phyloP scores from a whole-genome alignment of 208 protist genomes.

The Trypanosoma cruzi region DNA sequence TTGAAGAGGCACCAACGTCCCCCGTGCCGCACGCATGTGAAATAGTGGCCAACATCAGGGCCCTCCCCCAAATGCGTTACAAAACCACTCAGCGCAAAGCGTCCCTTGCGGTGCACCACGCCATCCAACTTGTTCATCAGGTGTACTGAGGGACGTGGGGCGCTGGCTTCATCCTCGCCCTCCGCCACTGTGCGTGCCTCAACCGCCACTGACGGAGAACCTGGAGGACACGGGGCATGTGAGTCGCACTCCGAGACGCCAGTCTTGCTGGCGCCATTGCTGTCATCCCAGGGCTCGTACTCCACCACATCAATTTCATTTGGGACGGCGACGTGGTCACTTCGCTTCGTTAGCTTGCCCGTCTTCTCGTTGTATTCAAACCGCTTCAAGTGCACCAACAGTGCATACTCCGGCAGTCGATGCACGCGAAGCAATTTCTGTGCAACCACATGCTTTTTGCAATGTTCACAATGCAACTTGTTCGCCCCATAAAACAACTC shows the following conservation, averaged over 20 bases:
- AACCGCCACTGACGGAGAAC: not conserved
- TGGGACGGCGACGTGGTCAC: constrained; percentile 88
- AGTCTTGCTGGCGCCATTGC: not conserved
- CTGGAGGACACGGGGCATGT: not conserved
- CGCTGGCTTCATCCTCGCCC: not conserved
- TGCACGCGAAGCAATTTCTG: constrained; percentile 84
- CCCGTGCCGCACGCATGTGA: constrained; percentile 84
- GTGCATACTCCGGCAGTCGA: constrained; percentile 81
- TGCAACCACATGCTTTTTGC: constrained; percentile 61
- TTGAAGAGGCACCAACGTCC: constrained; percentile 90
- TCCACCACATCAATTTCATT: constrained; percentile 87
- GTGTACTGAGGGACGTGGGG: constrained; percentile 37
- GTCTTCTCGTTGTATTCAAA: constrained; percentile 88
- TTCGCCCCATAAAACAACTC: constrained; percentile 85
- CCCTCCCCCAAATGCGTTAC: constrained; percentile 88
- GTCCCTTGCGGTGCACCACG: constrained; percentile 66
- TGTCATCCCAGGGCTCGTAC: constrained; percentile 42
- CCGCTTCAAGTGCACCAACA: constrained; percentile 92
- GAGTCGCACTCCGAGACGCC: not conserved
- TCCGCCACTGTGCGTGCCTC: not conserved
- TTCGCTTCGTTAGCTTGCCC: constrained; percentile 71
- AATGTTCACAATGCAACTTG: constrained; percentile 85
- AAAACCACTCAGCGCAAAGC: constrained; percentile 88
- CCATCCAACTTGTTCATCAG: constrained; percentile 54
- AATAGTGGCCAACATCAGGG: constrained; percentile 89